A percentile compares a stretch with the other conserved stretches of the same genome.
phyloP scores from a whole-genome alignment of 1,284 basidiomycete genomes.

The Trichosporon sp. region DNA sequence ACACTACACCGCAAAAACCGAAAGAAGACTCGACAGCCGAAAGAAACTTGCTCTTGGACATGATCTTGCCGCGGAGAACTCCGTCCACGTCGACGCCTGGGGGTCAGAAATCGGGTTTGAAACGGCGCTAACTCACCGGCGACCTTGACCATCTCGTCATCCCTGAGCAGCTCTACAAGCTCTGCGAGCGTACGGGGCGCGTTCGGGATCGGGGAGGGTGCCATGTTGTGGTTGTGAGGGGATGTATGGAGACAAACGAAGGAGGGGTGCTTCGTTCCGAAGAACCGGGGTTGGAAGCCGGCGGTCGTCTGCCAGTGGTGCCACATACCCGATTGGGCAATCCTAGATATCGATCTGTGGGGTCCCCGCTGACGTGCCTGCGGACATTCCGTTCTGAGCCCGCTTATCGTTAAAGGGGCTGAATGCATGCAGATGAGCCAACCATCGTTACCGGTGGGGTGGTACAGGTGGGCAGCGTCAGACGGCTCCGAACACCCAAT shows the following conservation, averaged over 20 bases:
- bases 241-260: constrained; percentile 2
- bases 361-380: not conserved
- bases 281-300: not conserved
- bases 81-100: constrained; percentile 72
- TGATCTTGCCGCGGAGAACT: constrained; percentile 88
- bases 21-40: constrained; percentile 79
- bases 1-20: constrained; percentile 89
- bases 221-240: constrained; percentile 31
- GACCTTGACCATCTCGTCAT: constrained; percentile 87
- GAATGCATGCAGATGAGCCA: not conserved
- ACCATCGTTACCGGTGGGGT: not conserved
- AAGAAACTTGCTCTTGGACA: constrained; percentile 92
- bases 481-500: no score
- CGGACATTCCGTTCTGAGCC: not conserved
- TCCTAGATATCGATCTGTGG: not conserved
- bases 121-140: constrained; percentile 62
- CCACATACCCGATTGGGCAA: constrained; percentile 2
- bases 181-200: constrained; percentile 67
- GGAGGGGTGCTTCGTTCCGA: not conserved
- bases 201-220: constrained; percentile 56
- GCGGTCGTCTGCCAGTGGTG: not conserved
- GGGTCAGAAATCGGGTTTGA: not conserved
- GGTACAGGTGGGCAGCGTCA: not conserved
- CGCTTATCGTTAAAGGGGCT: constrained; percentile 3
- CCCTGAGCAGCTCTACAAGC: constrained; percentile 62